phyloP scores from a whole-genome alignment of 148 eudicot genomes.

The Agrostemma githago region DNA sequence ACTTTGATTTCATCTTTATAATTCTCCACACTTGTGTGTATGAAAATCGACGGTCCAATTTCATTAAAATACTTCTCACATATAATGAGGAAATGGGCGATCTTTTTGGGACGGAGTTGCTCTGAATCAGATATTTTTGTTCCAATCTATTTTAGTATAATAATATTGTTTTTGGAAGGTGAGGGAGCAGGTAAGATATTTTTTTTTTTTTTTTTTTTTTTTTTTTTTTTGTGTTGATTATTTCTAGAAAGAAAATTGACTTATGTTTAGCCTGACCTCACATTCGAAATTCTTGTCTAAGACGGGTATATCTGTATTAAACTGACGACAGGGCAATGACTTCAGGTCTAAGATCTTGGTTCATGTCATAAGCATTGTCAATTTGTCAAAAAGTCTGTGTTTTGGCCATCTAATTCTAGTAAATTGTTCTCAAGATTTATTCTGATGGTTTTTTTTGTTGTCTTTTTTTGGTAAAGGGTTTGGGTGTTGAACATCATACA shows the following conservation, averaged over 20 bases:
- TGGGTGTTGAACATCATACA: not conserved
- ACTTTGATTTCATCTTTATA: not conserved
- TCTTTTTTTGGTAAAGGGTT: not conserved
- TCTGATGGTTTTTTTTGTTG: constrained; percentile 2
- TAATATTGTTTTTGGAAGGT: not conserved
- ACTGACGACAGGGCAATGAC: not conserved
- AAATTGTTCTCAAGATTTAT: not conserved
- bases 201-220: not conserved
- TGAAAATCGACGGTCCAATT: no score
- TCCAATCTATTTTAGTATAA: not conserved
- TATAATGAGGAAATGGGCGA: no score
- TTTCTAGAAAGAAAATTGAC: not conserved
- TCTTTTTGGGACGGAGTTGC: no score
- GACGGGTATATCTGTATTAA: no score
- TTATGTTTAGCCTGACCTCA: not conserved
- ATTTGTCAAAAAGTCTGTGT: not conserved
- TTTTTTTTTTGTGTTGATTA: not conserved
- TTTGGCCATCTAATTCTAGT: not conserved
- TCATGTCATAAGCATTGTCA: not conserved
- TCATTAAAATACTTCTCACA: no score
- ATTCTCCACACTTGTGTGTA: not conserved
- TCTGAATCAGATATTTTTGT: constrained; percentile 2
- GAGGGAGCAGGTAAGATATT: not conserved
- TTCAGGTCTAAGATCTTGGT: not conserved
- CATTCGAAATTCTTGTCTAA: not conserved